Percentiles rank a stretch among this genome's conserved stretches.
Conservation (phyloP, 306 rosid species). For the Vachellia collinsii region DNA sequence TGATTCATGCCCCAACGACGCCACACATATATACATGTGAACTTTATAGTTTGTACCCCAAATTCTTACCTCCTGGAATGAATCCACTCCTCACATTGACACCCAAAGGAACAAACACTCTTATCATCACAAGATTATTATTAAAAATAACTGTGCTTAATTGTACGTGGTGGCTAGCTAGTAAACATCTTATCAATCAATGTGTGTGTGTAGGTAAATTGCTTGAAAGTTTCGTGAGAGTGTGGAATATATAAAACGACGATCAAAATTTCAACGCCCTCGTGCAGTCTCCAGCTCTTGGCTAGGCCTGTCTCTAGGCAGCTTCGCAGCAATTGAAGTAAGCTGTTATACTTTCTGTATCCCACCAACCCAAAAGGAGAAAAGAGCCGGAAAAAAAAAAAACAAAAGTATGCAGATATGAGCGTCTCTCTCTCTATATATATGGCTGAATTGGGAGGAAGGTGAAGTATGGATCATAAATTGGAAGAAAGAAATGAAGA, state of each 20-base stretch:
- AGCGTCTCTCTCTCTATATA: not conserved
- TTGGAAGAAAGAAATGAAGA: not conserved
- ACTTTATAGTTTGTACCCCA: not conserved
- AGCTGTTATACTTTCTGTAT: not conserved
- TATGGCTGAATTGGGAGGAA: too few species aligned
- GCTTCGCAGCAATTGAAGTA: constrained; percentile 36
- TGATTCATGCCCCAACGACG: not conserved
- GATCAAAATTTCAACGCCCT: not conserved
- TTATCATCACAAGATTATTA: not conserved
- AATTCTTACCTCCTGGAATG: not conserved
- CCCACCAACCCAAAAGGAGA: not conserved
- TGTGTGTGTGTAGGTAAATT: not conserved
- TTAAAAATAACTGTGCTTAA: not conserved
- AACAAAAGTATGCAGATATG: not conserved
- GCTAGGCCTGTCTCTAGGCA: not conserved
- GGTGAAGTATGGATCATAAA: too few species aligned
- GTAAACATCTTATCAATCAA: not conserved
- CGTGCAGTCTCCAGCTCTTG: too few species aligned
- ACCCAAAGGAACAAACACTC: not conserved
- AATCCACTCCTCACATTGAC: not conserved
- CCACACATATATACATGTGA: not conserved
- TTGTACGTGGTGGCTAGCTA: not conserved
- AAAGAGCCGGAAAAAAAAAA: too few species aligned
- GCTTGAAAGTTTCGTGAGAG: constrained; percentile 6
- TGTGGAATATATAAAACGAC: not conserved